A percentile compares a stretch with the other conserved stretches of the same genome.
These are phyloP conservation scores for Roridomyces roridus DNA, from an alignment of 768 basidiomycete genomes.

Conservation along the genomic window DNA sequence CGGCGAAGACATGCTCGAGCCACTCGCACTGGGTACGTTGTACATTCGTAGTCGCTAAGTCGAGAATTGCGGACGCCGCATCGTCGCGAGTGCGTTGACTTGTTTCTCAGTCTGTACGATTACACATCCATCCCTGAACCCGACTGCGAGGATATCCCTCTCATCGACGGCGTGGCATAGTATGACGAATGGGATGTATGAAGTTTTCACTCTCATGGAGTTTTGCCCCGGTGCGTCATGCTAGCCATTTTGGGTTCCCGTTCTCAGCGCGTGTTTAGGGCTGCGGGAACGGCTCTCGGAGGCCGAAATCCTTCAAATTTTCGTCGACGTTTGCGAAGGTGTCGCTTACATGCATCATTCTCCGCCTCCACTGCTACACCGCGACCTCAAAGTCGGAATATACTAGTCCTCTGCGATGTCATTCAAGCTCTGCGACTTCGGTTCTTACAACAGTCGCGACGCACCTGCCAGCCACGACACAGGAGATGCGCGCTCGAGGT, in stretches of 20 bases:
- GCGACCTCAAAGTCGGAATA: constrained; percentile 99
- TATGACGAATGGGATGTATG: constrained; percentile 82
- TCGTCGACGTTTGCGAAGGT: constrained; percentile 96
- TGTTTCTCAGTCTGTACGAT: too few species aligned
- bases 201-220: constrained; percentile 99
- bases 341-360: constrained; percentile 97
- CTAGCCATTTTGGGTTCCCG: not conserved
- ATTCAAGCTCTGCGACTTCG: constrained; percentile 98
- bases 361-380: constrained; percentile 88
- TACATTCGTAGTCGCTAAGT: too few species aligned
- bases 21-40: too few species aligned
- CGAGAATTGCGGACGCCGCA: too few species aligned
- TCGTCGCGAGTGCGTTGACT: too few species aligned
- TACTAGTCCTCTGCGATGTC: constrained; percentile 85
- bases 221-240: constrained; percentile 81
- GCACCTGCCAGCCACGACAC: constrained; percentile 75
- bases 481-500: constrained; percentile 90
- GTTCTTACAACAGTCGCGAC: constrained; percentile 75
- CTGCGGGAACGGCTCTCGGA: constrained; percentile 94
- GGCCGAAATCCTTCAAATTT: constrained; percentile 96
- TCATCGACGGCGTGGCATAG: constrained; percentile 92
- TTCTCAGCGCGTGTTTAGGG: too few species aligned
- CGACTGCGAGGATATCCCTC: too few species aligned
- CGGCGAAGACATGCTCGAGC: too few species aligned
- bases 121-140: too few species aligned